Percentiles rank a stretch among this genome's conserved stretches.
These are phyloP conservation scores for Ramaria sp. DNA, from an alignment of 768 basidiomycete species.

Conservation along the genomic window DNA sequence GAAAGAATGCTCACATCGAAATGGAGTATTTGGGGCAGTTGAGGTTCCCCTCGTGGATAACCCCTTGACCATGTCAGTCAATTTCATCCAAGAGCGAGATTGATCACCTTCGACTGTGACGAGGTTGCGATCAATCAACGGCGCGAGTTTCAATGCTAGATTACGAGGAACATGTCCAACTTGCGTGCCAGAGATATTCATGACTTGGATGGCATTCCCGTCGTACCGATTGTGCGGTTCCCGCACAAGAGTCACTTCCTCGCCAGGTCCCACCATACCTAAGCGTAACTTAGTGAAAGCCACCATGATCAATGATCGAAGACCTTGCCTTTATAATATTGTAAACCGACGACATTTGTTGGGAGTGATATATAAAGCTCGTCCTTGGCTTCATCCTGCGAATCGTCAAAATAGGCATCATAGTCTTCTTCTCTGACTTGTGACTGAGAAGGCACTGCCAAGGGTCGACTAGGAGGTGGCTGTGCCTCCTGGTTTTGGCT, in stretches of 20 bases:
- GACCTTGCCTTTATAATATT: conserved; percentile 60
- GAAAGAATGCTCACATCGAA: conserved; percentile 41
- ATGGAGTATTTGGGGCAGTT: conserved; percentile 42
- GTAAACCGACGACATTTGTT: conserved; percentile 69
- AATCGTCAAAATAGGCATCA: conserved; percentile 24
- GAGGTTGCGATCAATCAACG: conserved; percentile 52
- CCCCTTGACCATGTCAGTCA: conserved; percentile 5
- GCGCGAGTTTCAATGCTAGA: conserved; percentile 50
- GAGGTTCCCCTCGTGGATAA: conserved; percentile 13
- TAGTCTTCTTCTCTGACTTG: conserved; percentile 32
- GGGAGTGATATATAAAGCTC: conserved; percentile 54
- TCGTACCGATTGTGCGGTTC: conserved; percentile 65
- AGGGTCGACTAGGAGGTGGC: conserved; percentile 8
- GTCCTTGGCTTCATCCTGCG: conserved; percentile 38
- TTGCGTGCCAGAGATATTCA: conserved; percentile 62
- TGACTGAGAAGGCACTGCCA: conserved; percentile 8
- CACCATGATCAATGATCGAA: neutral
- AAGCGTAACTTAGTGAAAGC: neutral
- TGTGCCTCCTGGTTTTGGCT: conserved; percentile 34
- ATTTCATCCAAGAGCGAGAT: neutral
- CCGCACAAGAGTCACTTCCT: conserved; percentile 59
- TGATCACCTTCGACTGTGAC: conserved; percentile 60
- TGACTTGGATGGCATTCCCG: conserved; percentile 71
- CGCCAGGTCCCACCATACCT: conserved; percentile 73
- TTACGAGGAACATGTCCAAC: conserved; percentile 71